These are phyloP conservation scores for Hirsutella thompsonii DNA, from an alignment of 2,329 filamentous ascomycete species.

Conservation along the genomic window DNA sequence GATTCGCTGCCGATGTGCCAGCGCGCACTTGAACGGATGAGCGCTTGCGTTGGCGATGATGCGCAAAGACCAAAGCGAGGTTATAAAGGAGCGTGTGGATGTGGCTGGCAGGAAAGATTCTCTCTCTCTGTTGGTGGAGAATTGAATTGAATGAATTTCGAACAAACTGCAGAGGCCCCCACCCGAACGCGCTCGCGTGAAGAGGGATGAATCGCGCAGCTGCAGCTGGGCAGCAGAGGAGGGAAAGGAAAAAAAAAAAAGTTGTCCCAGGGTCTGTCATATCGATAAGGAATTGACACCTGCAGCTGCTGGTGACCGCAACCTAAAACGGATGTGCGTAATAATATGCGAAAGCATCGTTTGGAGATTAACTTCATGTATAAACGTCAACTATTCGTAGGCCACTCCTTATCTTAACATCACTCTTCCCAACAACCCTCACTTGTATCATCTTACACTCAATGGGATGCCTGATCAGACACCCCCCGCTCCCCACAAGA, in stretches of 20 bases:
- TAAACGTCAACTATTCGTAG: too few species aligned
- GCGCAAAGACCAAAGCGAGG: not conserved
- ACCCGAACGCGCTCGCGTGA: slow-evolving; percentile 3
- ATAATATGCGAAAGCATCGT: too few species aligned
- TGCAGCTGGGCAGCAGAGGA: not conserved
- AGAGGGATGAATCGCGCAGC: not conserved
- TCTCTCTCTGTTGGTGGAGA: slow-evolving; percentile 1
- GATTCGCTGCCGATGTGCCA: slow-evolving; percentile 2
- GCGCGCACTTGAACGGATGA: slow-evolving; percentile 7
- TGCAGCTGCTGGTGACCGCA: too few species aligned
- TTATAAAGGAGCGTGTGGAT: slow-evolving; percentile 2
- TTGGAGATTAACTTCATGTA: too few species aligned
- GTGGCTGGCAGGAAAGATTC: slow-evolving; percentile 4
- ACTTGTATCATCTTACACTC: too few species aligned
- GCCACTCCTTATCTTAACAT: too few species aligned
- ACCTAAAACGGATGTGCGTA: too few species aligned
- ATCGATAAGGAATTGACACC: not conserved
- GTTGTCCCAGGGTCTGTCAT: not conserved
- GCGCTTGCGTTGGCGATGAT: slow-evolving; percentile 9
- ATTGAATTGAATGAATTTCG: slow-evolving; percentile 7
- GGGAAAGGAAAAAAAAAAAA: not conserved
- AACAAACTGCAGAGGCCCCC: slow-evolving; percentile 1
- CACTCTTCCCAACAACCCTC: too few species aligned
- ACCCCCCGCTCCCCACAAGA: slow-evolving; percentile 16
- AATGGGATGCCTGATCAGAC: not conserved